phyloP scores from a whole-genome alignment of 83 land plant genomes.

The Picea engelmannii region DNA sequence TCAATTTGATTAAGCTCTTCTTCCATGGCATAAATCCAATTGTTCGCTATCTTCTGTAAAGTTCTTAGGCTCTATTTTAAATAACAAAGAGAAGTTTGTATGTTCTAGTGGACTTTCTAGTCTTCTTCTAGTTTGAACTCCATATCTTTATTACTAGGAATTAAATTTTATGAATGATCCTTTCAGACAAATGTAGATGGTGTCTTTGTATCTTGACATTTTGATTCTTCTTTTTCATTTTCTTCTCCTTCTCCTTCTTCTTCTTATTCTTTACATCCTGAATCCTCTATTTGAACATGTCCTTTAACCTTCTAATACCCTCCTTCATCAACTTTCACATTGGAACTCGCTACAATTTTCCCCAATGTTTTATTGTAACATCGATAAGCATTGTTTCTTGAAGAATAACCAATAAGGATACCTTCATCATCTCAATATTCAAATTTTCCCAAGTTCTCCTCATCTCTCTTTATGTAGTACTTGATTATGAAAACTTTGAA shows the following conservation, averaged over 20 bases:
- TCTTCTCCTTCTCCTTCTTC: neutral
- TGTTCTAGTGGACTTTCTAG: neutral
- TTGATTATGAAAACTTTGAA: neutral
- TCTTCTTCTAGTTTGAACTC: neutral
- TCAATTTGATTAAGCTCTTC: neutral
- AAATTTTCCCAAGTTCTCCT: neutral
- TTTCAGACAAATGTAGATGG: no score
- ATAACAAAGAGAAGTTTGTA: neutral
- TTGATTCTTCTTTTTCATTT: neutral
- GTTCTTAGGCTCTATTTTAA: neutral
- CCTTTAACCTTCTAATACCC: neutral
- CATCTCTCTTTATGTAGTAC: neutral
- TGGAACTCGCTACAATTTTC: neutral
- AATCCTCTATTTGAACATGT: neutral
- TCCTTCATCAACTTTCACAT: neutral
- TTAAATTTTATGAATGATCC: neutral
- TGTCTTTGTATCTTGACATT: neutral
- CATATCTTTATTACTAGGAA: neutral
- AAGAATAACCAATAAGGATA: neutral
- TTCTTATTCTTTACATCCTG: neutral
- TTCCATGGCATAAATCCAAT: neutral
- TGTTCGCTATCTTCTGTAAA: neutral
- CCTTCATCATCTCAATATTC: neutral
- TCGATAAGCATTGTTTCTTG: neutral
- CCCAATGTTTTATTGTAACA: neutral